Conservation (phyloP, 2,329 filamentous ascomycete species). For the Penicillium sp. region DNA sequence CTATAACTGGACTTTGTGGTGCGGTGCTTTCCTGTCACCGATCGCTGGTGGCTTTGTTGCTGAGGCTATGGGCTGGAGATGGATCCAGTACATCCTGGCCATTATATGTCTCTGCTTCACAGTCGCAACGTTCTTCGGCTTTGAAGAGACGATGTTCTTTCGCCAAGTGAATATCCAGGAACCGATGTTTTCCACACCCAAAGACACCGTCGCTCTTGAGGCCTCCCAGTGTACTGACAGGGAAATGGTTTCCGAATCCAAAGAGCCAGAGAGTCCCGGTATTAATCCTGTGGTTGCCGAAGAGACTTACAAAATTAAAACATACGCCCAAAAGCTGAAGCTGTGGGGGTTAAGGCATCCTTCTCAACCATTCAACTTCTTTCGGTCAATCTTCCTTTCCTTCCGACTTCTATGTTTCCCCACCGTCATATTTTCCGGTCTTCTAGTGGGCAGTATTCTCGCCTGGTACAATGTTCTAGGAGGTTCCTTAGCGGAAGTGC, state of each 20-base stretch:
- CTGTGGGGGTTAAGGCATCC: conserved; percentile 13
- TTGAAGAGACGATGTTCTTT: conserved; percentile 13
- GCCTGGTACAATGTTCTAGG: conserved; percentile 24
- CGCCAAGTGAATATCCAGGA: conserved; percentile 5
- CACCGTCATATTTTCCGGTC: conserved; percentile 15
- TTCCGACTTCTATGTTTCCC: conserved; percentile 12
- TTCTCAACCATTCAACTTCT: conserved; percentile 12
- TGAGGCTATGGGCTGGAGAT: conserved; percentile 44
- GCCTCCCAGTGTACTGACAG: background rate
- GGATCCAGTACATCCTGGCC: conserved; percentile 48
- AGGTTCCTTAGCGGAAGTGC: conserved; percentile 19
- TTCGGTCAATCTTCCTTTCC: conserved; percentile 13
- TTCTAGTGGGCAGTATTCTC: conserved; percentile 17
- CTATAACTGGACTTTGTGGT: conserved; percentile 40
- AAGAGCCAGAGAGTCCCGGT: background rate
- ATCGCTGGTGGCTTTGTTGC: conserved; percentile 45
- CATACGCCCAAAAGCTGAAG: conserved; percentile 17
- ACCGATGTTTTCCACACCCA: background rate
- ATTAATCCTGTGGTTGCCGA: background rate
- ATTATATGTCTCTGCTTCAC: conserved; percentile 46
- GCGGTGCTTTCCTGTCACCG: conserved; percentile 42
- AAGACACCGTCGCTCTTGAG: background rate
- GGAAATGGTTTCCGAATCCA: background rate
- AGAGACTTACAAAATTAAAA: conserved; percentile 4
- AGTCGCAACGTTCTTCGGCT: conserved; percentile 47